phyloP scores from a whole-genome alignment of 768 basidiomycete species.

The Mycena chlorophos region DNA sequence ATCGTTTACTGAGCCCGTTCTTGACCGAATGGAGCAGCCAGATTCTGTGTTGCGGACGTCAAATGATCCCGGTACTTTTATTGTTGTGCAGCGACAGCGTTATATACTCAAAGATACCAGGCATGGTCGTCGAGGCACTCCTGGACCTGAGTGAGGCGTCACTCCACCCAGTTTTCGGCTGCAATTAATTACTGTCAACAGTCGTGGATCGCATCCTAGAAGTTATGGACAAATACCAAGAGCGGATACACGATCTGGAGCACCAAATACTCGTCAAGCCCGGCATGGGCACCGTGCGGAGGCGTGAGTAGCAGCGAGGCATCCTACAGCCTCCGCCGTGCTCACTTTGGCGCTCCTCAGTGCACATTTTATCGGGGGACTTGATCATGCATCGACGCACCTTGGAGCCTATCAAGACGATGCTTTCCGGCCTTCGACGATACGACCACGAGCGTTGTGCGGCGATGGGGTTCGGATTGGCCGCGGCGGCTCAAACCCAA shows the following conservation, averaged over 20 bases:
- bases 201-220: conserved; percentile 70
- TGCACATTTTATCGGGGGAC: conserved; percentile 77
- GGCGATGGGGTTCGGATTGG: conserved; percentile 32
- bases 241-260: conserved; percentile 62
- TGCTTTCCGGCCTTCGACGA: conserved; percentile 66
- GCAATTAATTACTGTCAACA: conserved; percentile 25
- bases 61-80: conserved; percentile 65
- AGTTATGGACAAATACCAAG: conserved; percentile 68
- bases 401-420: conserved; percentile 66
- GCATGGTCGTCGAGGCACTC: conserved; percentile 66
- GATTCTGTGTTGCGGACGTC: conserved; percentile 63
- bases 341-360: conserved; percentile 40
- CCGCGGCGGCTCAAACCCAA: conserved; percentile 23
- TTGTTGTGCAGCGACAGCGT: background rate
- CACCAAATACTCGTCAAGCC: conserved; percentile 59
- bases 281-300: conserved; percentile 58
- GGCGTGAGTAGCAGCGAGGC: conserved; percentile 43
- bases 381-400: conserved; percentile 74
- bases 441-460: conserved; percentile 70
- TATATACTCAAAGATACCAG: conserved; percentile 55
- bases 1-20: conserved; percentile 56
- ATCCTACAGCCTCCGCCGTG: background rate
- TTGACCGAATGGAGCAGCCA: conserved; percentile 53
- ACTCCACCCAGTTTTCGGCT: background rate
- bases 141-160: conserved; percentile 51